phyloP scores from a whole-genome alignment of 805 yeast genomes.

The Yamadazyma sp. region DNA sequence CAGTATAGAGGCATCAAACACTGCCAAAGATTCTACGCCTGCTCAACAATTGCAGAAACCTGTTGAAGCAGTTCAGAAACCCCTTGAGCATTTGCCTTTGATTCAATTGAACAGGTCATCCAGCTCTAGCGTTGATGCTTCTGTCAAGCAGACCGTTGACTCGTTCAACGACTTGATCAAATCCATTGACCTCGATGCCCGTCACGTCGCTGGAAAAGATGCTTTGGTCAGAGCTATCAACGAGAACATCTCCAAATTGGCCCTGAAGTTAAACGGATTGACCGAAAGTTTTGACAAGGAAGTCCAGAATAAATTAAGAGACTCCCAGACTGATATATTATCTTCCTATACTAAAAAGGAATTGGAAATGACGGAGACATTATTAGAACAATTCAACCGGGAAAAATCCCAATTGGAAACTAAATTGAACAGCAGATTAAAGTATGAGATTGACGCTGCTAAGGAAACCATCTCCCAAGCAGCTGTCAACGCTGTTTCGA shows the following conservation, averaged over 20 bases:
- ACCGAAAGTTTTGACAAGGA: constrained; percentile 38
- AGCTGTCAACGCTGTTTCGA: constrained; percentile 69
- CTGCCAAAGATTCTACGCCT: constrained; percentile 26
- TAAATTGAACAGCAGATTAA: constrained; percentile 57
- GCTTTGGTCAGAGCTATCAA: constrained; percentile 32
- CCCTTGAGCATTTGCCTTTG: constrained; percentile 33
- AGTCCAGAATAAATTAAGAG: constrained; percentile 33
- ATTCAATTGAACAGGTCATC: constrained; percentile 26
- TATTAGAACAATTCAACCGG: constrained; percentile 59
- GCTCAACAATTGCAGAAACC: constrained; percentile 44
- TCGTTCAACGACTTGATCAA: constrained; percentile 40
- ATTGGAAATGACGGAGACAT: constrained; percentile 55
- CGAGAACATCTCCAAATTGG: constrained; percentile 31
- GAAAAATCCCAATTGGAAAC: constrained; percentile 61
- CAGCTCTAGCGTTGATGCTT: constrained; percentile 28
- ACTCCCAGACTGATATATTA: constrained; percentile 39
- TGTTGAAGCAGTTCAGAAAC: constrained; percentile 34
- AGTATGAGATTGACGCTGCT: constrained; percentile 65
- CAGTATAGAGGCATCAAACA: background rate
- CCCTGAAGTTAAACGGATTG: constrained; percentile 32
- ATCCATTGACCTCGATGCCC: constrained; percentile 30
- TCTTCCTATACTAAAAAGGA: constrained; percentile 47
- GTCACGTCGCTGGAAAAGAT: constrained; percentile 24
- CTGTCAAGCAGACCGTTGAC: constrained; percentile 34
- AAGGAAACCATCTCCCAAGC: constrained; percentile 63